Evolutionary conservation across 2,329 filamentous ascomycete genomes (phyloP).

Genomic region (Trichoderma atroviride): DNA sequence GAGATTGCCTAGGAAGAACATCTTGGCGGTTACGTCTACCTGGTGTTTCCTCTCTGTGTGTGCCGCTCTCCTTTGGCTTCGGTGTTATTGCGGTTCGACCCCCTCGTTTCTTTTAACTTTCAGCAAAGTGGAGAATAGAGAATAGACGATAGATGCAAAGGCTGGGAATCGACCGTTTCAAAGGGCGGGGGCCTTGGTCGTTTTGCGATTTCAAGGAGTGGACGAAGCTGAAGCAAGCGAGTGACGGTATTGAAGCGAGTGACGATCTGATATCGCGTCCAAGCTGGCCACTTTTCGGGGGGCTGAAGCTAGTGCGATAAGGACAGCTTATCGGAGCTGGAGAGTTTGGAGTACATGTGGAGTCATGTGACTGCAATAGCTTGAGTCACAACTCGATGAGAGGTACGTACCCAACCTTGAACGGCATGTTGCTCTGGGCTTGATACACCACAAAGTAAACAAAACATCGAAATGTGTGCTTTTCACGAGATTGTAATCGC

Average conservation of each 20-base stretch:
- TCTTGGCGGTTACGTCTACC: slow-evolving; percentile 38
- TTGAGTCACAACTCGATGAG: not conserved
- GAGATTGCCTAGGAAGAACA: slow-evolving; percentile 72
- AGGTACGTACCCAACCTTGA: not conserved
- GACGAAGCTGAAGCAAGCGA: not conserved
- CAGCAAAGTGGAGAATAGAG: not conserved
- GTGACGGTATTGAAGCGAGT: slow-evolving; percentile 2
- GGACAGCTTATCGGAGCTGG: slow-evolving; percentile 22
- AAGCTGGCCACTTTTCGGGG: slow-evolving; percentile 26
- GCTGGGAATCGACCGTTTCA: not conserved
- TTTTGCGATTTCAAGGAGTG: not conserved
- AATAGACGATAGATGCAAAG: not conserved
- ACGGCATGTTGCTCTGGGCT: not conserved
- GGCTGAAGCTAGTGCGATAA: slow-evolving; percentile 23
- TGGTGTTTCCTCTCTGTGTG: not conserved
- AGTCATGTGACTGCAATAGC: slow-evolving; percentile 14
- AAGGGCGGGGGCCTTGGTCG: not conserved
- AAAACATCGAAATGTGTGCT: not conserved
- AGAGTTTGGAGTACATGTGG: not conserved
- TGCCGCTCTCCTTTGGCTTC: not conserved
- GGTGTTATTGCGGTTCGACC: not conserved
- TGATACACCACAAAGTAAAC: not conserved
- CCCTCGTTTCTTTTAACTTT: not conserved
- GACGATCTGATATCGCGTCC: slow-evolving; percentile 4
- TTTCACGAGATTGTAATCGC: not conserved